Percentiles rank a stretch among this genome's conserved stretches.
Conservation (phyloP, 306 rosid genomes). For the Medicago ruthenica region DNA sequence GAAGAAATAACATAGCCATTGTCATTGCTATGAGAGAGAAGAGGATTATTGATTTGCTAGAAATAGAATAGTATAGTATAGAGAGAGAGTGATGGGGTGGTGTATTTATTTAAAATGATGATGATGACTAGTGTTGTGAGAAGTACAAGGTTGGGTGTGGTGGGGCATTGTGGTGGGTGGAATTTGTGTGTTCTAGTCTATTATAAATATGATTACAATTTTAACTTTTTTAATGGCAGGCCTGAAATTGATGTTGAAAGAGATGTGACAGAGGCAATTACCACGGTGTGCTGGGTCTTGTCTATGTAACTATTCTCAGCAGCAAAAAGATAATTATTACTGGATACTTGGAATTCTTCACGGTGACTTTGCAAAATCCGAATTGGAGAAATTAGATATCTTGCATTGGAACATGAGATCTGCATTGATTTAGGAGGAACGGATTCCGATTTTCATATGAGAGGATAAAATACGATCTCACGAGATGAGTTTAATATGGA, state of each 20-base stretch:
- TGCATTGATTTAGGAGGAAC: no score
- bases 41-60: neutral
- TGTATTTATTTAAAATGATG: conserved; percentile 46
- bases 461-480: no score
- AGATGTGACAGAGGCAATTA: conserved; percentile 55
- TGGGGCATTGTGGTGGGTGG: conserved; percentile 48
- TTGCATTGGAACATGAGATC: no score
- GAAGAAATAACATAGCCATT: conserved; percentile 42
- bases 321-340: conserved; percentile 13
- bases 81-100: conserved; percentile 8
- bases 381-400: no score
- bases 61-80: no score
- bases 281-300: conserved; percentile 48
- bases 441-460: no score
- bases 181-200: conserved; percentile 19
- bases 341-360: neutral
- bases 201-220: conserved; percentile 56
- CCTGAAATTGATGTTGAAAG: conserved; percentile 64
- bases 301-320: neutral
- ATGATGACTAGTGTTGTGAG: neutral
- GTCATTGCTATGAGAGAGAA: conserved; percentile 42
- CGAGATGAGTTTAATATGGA: no score
- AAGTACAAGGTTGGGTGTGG: conserved; percentile 23
- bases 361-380: no score
- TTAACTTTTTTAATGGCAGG: conserved; percentile 61